Percentiles rank a stretch among this genome's conserved stretches.
phyloP scores from a whole-genome alignment of 1,284 basidiomycete genomes.

The Cryptococcus depauperatus region DNA sequence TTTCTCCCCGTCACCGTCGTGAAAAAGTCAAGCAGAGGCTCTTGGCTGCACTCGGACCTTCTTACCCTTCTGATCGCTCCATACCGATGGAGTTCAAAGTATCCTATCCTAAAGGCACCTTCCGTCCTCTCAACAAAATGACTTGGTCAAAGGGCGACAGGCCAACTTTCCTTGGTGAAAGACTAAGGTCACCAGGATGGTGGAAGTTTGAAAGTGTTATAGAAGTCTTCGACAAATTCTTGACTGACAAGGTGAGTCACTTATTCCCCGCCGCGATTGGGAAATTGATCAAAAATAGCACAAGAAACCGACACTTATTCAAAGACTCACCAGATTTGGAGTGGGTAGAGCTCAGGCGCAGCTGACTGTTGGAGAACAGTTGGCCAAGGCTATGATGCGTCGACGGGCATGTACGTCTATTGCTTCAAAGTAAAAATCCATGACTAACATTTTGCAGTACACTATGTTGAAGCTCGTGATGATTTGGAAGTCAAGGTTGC shows the following conservation, averaged over 20 bases:
- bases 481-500: conserved; percentile 75
- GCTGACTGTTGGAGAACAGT: conserved; percentile 67
- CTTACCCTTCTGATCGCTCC: conserved; percentile 21
- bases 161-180: conserved; percentile 39
- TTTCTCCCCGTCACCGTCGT: conserved; percentile 71
- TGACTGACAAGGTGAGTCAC: conserved; percentile 66
- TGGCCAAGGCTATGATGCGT: conserved; percentile 74
- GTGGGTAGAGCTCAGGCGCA: conserved; percentile 67
- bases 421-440: neutral
- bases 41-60: conserved; percentile 64
- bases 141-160: conserved; percentile 18
- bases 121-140: conserved; percentile 44
- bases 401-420: conserved; percentile 31
- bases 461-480: conserved; percentile 86
- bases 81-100: conserved; percentile 73
- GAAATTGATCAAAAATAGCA: conserved; percentile 48
- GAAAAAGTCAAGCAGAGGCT: conserved; percentile 75
- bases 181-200: conserved; percentile 80
- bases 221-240: conserved; percentile 76
- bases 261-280: neutral
- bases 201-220: conserved; percentile 85
- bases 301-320: conserved; percentile 80
- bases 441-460: conserved; percentile 37
- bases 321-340: conserved; percentile 60
- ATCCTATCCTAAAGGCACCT: conserved; percentile 76